phyloP scores from a whole-genome alignment of 306 rosid genomes.

The Cicer yamashitae region DNA sequence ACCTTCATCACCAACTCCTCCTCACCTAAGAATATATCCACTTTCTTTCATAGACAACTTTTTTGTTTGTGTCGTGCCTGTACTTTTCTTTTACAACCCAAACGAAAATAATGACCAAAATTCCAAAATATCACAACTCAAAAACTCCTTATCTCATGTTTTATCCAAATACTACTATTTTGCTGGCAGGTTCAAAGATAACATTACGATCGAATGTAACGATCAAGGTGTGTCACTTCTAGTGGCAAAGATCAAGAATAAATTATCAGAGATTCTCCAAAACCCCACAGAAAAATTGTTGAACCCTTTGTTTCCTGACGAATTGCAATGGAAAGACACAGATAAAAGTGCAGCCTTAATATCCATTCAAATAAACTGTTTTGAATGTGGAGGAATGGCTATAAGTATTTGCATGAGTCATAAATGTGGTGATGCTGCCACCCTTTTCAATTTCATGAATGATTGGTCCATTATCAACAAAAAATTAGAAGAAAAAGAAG shows the following conservation, averaged over 20 bases:
- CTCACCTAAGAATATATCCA: constrained; percentile 17
- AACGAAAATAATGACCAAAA: neutral
- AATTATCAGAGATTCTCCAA: constrained; percentile 43
- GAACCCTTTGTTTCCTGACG: constrained; percentile 19
- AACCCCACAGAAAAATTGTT: constrained; percentile 12
- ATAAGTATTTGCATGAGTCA: constrained; percentile 52
- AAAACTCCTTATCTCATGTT: constrained; percentile 50
- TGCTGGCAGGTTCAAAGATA: constrained; percentile 51
- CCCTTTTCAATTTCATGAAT: constrained; percentile 50
- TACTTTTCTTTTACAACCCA: constrained; percentile 49
- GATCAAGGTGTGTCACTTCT: constrained; percentile 58
- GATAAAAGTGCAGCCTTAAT: neutral
- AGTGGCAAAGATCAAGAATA: constrained; percentile 22
- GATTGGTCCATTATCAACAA: constrained; percentile 55
- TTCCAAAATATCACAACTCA: constrained; percentile 33
- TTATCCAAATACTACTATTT: constrained; percentile 57
- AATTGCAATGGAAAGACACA: constrained; percentile 33
- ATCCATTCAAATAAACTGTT: constrained; percentile 53
- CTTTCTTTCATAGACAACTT: constrained; percentile 51
- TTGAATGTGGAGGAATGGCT: constrained; percentile 56
- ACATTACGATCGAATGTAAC: constrained; percentile 50
- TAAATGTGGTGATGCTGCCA: constrained; percentile 53
- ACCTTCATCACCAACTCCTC: constrained; percentile 57
- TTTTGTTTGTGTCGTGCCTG: constrained; percentile 10
- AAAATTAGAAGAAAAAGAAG: too few species aligned